phyloP scores from a whole-genome alignment of 495 filamentous ascomycete genomes.

The Sordaria brevicollis region DNA sequence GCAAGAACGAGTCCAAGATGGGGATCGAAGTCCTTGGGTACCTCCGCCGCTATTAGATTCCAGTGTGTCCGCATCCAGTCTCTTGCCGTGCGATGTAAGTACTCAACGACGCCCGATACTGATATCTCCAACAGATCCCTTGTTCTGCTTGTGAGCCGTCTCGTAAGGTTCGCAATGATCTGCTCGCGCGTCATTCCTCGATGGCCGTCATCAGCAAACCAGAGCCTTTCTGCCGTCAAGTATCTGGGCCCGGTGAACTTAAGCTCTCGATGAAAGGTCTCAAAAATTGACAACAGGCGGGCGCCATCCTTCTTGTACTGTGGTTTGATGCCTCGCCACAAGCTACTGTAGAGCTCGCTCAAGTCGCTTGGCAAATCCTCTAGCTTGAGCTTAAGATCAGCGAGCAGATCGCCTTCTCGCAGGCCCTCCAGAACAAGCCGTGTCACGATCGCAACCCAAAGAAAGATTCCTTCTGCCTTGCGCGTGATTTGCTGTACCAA shows the following conservation, averaged over 20 bases:
- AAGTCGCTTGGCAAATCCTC: conserved; percentile 20
- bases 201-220: background rate
- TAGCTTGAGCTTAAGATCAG: conserved; percentile 13
- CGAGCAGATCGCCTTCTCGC: conserved; percentile 15
- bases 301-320: background rate
- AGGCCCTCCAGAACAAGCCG: conserved; percentile 18
- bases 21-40: background rate
- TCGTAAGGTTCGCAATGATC: background rate
- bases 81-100: background rate
- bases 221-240: background rate
- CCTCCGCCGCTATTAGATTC: too few species aligned
- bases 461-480: conserved; percentile 27
- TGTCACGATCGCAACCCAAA: conserved; percentile 32
- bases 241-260: background rate
- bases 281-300: background rate
- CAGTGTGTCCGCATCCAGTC: background rate
- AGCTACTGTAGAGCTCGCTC: background rate
- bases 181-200: background rate
- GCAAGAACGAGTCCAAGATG: background rate
- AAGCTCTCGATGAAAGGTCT: background rate
- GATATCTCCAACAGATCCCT: background rate
- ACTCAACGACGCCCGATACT: background rate
- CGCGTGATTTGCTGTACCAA: conserved; percentile 14
- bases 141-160: background rate
- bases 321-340: background rate